These are phyloP conservation scores for Kodamaea lidongshanica DNA, from an alignment of 805 yeast genomes.

Conservation along the genomic window DNA sequence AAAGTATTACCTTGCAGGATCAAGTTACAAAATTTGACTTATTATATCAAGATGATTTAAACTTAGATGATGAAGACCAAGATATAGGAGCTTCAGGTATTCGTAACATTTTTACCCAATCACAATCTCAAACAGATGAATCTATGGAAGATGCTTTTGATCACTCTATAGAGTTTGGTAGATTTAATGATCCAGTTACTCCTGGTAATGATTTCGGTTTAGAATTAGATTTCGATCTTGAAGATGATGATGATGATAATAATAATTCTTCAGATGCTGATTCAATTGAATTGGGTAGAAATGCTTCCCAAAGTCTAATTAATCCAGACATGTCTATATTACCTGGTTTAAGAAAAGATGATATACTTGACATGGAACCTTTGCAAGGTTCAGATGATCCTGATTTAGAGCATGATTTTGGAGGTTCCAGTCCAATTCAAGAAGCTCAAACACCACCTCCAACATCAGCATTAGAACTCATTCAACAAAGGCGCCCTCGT, in stretches of 20 bases:
- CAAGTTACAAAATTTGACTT: constrained; percentile 75
- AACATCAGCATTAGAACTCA: too few relatives aligned
- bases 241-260: constrained; percentile 31
- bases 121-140: constrained; percentile 10
- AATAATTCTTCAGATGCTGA: constrained; percentile 35
- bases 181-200: constrained; percentile 35
- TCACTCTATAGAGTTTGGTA: constrained; percentile 61
- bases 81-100: constrained; percentile 8
- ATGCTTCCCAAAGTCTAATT: constrained; percentile 16
- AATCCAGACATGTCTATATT: constrained; percentile 22
- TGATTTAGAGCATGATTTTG: constrained; percentile 8
- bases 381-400: constrained; percentile 31
- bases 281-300: constrained; percentile 54
- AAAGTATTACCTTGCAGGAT: constrained; percentile 61
- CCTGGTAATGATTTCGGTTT: constrained; percentile 14
- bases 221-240: constrained; percentile 42
- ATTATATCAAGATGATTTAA: constrained; percentile 55
- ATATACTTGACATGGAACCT: constrained; percentile 33
- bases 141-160: constrained; percentile 40
- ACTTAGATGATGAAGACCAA: constrained; percentile 23
- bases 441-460: constrained; percentile 25
- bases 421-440: constrained; percentile 9
- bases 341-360: constrained; percentile 14
- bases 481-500: constrained; percentile 21
- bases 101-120: constrained; percentile 1